Base-by-base conservation (phyloP, 106 monocot genomes). In the Acorus calamus region DNA sequence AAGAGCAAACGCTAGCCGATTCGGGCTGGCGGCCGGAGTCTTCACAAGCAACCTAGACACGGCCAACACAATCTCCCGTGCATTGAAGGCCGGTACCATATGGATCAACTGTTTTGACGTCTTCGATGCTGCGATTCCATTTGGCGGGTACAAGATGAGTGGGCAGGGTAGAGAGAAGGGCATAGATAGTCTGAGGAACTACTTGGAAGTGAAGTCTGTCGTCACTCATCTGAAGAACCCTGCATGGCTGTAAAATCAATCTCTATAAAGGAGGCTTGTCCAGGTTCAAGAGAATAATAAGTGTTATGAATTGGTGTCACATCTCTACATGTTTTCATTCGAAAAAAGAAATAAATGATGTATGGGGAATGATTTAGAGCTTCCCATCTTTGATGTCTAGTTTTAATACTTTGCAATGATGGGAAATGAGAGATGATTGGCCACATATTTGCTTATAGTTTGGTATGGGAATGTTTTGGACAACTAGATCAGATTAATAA, bases 131-230 rank as follows among this genome's bases (percentile, higher is more conserved):
- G 73, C 86, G 6, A 94, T 94, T 44, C 93, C 93, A 5, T 94
- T 94, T 12, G 94, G 94, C 3, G 94, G 94, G 7, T 94, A 74
- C 77, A 94, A 94, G 80, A 86, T 89, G 94, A 94, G 94, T 8
- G 94, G 94, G 7, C 69, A 76, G 3, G 94, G 94, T 3, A 81
- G 94, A 44, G 94, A 86, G 73, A 94, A 89, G 72, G 93, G 93
- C 46, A 73, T 89, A 6, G 83, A 94, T 54, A 79, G 93, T 67
- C 83, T 89, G 4, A 94, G 84, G 73, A 79, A 63, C 73, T 89
- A 89, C 80, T 61, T 94, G 63, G 86, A 94, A 70, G 51, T 84
- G 28, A 94, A 94, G 81, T 71, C 93, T 2, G 93, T 94, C 7
- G 89, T 86, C 13, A 86, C 86, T 10, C 52, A 73, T 4, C 48